Evolutionary conservation across 495 filamentous ascomycete genomes (phyloP), one percentile per base, ranked within the genome.

Genomic region (Diplogelasinospora grovesii): DNA sequence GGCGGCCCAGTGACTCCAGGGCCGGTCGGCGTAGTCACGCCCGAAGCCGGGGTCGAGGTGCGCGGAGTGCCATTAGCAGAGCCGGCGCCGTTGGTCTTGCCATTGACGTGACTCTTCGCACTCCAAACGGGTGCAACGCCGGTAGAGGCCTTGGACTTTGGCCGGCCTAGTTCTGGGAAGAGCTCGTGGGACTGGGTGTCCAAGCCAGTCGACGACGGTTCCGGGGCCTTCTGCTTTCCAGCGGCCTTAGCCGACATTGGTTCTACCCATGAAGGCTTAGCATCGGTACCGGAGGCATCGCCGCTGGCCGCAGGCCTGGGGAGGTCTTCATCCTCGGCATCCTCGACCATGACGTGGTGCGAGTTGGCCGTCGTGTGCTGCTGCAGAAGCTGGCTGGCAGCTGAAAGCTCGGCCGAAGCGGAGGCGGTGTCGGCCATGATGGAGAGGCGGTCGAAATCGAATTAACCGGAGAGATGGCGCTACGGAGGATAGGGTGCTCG

Each of bases 161-260:
- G 77, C 34, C 82, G 78, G 35, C 86, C 92, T 32, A 98, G 73
- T 24, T 87, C 78, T 14, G 92, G 92, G 67, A 98, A 98, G 27
- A 82, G 66, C 61, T 95, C 90, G 54, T 89, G 84, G 3, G 89
- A 95, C 48, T 82, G 71, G 6, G 86, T 83, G 60, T 97, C 85
- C 31, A 95, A 56, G 29, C 65, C 56, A 8, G 66, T 45, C 32
- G 73, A 68, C n/a, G n/a, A n/a, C n/a, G n/a, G n/a, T 39, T 68
- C 60, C 31, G 66, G 56, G 43, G 61, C 64, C 54, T 71, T 79
- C 49, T 78, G 78, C 63, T 84, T 84, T 28, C 74, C 78, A 24
- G 74, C 74, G 6, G 74, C 70, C 57, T 79, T 82, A 33, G 74
- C 57, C 18, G 77, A 71, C 45, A 71, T 48, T 15, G 65, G 46